Conservation (phyloP, 352 stramenopile species). For the Phytophthora chlamydospora region DNA sequence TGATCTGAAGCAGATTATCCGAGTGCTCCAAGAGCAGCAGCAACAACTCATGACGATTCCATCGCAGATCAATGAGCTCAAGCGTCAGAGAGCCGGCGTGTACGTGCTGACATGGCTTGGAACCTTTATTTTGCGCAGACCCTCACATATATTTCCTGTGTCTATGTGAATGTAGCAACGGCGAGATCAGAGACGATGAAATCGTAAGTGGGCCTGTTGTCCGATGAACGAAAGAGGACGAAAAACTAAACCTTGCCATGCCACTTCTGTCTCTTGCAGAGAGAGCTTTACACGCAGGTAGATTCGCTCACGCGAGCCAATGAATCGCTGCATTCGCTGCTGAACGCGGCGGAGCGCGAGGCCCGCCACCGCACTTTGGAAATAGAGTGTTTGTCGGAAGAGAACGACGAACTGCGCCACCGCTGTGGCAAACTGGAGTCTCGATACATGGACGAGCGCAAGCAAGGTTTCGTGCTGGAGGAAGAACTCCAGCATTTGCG, state of each 20-base stretch:
- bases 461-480: conserved; percentile 62
- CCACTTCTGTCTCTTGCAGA: conserved; percentile 32
- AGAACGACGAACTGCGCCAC: conserved; percentile 78
- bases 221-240: background rate
- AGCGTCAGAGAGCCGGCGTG: conserved; percentile 56
- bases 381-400: conserved; percentile 75
- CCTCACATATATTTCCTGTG: conserved; percentile 11
- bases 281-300: conserved; percentile 66
- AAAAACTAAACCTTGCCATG: conserved; percentile 7
- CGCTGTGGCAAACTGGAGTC: conserved; percentile 65
- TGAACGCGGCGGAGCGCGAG: conserved; percentile 69
- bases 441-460: conserved; percentile 75
- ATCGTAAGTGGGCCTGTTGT: conserved; percentile 40
- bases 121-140: too few relatives aligned
- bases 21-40: conserved; percentile 77
- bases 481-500: conserved; percentile 68
- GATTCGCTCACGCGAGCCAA: conserved; percentile 63
- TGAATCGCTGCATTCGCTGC: conserved; percentile 66
- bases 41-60: conserved; percentile 78
- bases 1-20: conserved; percentile 85
- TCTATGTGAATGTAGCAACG: conserved; percentile 17
- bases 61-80: conserved; percentile 68
- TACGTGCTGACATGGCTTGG: conserved; percentile 26
- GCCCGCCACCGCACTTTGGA: conserved; percentile 66
- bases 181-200: conserved; percentile 56